Evolutionary conservation across 257 asterid genomes (phyloP).

Genomic region (Salvia splendens): DNA sequence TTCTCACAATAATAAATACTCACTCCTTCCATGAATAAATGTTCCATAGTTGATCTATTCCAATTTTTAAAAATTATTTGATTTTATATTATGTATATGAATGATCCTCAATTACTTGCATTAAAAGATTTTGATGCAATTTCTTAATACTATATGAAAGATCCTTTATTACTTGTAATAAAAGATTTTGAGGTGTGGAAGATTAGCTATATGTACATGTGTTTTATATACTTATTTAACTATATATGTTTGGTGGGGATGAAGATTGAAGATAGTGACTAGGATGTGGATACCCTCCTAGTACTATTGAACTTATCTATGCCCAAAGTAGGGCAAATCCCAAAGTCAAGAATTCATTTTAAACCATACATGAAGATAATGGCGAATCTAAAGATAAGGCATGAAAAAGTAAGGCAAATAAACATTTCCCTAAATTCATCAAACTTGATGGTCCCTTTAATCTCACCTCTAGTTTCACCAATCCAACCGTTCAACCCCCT

Average conservation of each 20-base stretch:
- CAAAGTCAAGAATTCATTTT: constrained; percentile 50
- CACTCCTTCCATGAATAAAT: too few species aligned
- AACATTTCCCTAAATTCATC: constrained; percentile 28
- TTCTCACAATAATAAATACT: too few species aligned
- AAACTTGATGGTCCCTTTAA: constrained; percentile 23
- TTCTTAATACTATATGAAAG: too few species aligned
- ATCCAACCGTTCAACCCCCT: constrained; percentile 12
- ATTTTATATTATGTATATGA: too few species aligned
- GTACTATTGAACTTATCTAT: constrained; percentile 47
- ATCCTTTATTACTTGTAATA: not conserved
- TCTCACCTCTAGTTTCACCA: constrained; percentile 8
- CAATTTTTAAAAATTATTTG: too few species aligned
- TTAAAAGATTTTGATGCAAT: too few species aligned
- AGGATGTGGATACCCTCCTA: constrained; percentile 46
- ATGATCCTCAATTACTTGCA: too few species aligned
- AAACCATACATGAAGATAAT: constrained; percentile 59
- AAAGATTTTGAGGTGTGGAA: not conserved
- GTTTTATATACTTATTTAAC: not conserved
- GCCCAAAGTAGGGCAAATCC: constrained; percentile 31
- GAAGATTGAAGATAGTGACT: constrained; percentile 42
- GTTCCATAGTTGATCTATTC: too few species aligned
- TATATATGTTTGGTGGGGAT: constrained; percentile 16
- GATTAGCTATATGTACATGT: not conserved
- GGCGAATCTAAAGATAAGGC: constrained; percentile 65
- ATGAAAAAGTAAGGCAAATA: constrained; percentile 27